Evolutionary conservation across 2,329 filamentous ascomycete species (phyloP).

Genomic region (Xylogone sp.): DNA sequence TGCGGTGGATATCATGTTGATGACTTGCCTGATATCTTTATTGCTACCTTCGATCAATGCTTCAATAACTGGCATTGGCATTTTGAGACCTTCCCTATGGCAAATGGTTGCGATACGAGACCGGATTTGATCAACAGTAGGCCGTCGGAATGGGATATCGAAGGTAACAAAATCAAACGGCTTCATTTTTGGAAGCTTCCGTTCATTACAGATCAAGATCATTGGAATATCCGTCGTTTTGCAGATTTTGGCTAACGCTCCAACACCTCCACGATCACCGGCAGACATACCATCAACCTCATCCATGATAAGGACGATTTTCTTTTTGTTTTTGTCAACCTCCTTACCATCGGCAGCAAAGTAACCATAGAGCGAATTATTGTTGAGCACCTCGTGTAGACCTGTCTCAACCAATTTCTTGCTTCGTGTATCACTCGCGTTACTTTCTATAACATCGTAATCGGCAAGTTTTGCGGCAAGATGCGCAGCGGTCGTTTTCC

Average conservation of each 20-base stretch:
- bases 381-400: conserved; percentile 86
- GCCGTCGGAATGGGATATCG: conserved; percentile 83
- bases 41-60: conserved; percentile 93
- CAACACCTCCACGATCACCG: conserved; percentile 92
- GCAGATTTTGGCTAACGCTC: conserved; percentile 88
- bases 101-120: conserved; percentile 94
- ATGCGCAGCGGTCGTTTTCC: conserved; percentile 96
- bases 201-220: conserved; percentile 97
- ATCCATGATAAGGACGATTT: conserved; percentile 96
- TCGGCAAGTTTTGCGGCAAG: conserved; percentile 89
- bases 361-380: conserved; percentile 86
- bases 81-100: conserved; percentile 83
- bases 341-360: conserved; percentile 82
- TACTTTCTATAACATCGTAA: conserved; percentile 90
- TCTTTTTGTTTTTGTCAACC: conserved; percentile 79
- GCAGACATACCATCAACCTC: conserved; percentile 99
- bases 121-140: conserved; percentile 86
- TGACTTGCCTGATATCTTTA: conserved; percentile 94
- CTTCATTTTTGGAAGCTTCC: conserved; percentile 92
- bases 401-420: conserved; percentile 92
- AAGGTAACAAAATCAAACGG: conserved; percentile 86
- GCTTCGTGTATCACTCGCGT: conserved; percentile 92
- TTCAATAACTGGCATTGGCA: conserved; percentile 80
- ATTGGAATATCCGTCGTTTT: conserved; percentile 93
- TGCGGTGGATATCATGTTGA: conserved; percentile 96